Base-by-base conservation (phyloP, 768 basidiomycete genomes). In the Hirschioporus abietinus region DNA sequence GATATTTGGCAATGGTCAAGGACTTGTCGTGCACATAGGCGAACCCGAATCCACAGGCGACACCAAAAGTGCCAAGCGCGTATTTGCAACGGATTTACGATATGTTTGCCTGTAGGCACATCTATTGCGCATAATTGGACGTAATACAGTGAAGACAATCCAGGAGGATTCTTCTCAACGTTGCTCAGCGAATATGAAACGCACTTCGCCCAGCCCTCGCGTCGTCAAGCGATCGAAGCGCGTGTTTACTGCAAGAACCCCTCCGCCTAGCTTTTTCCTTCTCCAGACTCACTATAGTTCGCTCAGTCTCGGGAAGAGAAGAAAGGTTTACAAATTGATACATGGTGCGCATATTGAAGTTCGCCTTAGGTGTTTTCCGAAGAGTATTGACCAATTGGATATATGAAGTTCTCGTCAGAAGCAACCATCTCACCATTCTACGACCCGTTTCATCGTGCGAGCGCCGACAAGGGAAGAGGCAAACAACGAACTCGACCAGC, bases 41-140 rank as follows among this genome's bases (percentile, higher is more conserved):
- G 89, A 90, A 71, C 80, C 89, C 18, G 89, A 91, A 72, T 88
- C 9, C 89, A 91, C 71, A 78, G 89, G 34, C 76, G 89, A 34
- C 86, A 90, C 69, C 89, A 91, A 73, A 91, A 91, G 72, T 83
- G 3, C 86, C 87, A 0, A 87, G 86, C 69, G 86, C 88, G 0
- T 89, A 88, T 71, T 77, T 86, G 57, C 64, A 73, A 0, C 64
- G 70, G 1, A 76, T 80, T 72, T 79, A 81, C 34, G 83, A 86
- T 84, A 68, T 7, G 27, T 18, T 26, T 30, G 18, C 34, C 57
- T 34, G 8, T 8, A 30, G 15, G 1, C n/a, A 27, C 20, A 10
- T 52, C 42, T 52, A 0, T n/a, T 27, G 25, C 1, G 24, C 17
- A 27, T 35, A 23, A 36, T 61, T 63, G 26, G 20, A 61, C 15